A percentile compares a stretch with the other conserved stretches of the same genome.
These are phyloP conservation scores for Cystobasidium slooffiae DNA, from an alignment of 1,284 basidiomycete species.

Conservation along the genomic window DNA sequence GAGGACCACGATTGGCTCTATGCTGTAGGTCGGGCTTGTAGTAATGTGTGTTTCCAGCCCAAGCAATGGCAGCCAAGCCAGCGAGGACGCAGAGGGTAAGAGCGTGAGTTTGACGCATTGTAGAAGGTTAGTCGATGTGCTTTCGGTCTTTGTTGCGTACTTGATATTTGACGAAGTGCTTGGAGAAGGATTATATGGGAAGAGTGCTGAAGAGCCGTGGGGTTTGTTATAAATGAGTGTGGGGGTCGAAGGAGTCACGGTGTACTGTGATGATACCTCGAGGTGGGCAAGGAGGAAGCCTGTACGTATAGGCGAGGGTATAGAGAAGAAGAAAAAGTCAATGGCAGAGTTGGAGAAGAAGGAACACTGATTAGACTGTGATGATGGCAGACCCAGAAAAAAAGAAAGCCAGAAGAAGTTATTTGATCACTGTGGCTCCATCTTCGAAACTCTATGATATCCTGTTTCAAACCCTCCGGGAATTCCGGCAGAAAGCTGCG, in stretches of 20 bases:
- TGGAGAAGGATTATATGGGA: not conserved
- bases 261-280: not conserved
- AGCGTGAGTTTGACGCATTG: conserved; percentile 14
- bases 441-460: too few relatives aligned
- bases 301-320: too few relatives aligned
- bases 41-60: conserved; percentile 25
- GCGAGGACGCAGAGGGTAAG: conserved; percentile 2
- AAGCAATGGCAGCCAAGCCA: conserved; percentile 18
- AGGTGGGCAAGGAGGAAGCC: not conserved
- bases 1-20: conserved; percentile 16
- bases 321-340: too few relatives aligned
- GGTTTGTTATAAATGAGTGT: conserved; percentile 2
- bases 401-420: too few relatives aligned
- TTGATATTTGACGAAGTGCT: not conserved
- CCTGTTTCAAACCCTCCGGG: too few relatives aligned
- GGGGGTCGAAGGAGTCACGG: not conserved
- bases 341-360: too few relatives aligned
- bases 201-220: conserved; percentile 12
- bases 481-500: too few relatives aligned
- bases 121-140: not conserved
- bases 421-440: too few relatives aligned
- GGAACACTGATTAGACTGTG: too few relatives aligned
- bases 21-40: conserved; percentile 28
- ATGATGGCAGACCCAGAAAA: too few relatives aligned
- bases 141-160: not conserved